Conservation (phyloP, 192 early-diverging fungal genomes). For the Phycomyces nitens region DNA sequence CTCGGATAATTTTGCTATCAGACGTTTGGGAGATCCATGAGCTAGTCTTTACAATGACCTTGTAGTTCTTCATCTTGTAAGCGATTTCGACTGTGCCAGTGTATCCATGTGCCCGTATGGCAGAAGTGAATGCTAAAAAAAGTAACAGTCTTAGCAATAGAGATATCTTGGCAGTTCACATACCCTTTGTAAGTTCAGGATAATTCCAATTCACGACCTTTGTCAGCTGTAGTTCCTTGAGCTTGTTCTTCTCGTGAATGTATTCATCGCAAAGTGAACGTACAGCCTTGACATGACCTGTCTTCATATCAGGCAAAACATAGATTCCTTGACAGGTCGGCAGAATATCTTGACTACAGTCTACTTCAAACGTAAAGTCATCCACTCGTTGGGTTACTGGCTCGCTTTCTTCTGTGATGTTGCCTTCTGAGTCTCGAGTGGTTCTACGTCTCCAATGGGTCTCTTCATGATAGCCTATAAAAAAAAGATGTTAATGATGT, state of each 20-base stretch:
- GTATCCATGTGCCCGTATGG: slow-evolving; percentile 37
- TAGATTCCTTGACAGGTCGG: slow-evolving; percentile 27
- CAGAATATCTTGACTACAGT: slow-evolving; percentile 28
- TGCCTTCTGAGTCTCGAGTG: slow-evolving; percentile 21
- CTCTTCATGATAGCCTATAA: slow-evolving; percentile 34
- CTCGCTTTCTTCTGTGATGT: slow-evolving; percentile 22
- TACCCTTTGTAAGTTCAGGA: slow-evolving; percentile 30
- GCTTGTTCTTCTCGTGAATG: slow-evolving; percentile 12
- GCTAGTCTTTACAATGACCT: slow-evolving; percentile 28
- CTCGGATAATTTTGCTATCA: slow-evolving; percentile 19
- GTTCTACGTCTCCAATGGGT: slow-evolving; percentile 14
- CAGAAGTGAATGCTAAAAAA: slow-evolving; percentile 20
- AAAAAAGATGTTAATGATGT: not conserved
- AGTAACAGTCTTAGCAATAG: not conserved
- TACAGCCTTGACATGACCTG: slow-evolving; percentile 18
- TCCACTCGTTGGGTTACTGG: slow-evolving; percentile 25
- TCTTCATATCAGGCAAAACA: slow-evolving; percentile 29
- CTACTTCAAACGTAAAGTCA: slow-evolving; percentile 36
- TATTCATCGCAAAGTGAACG: slow-evolving; percentile 35
- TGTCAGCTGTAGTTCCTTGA: slow-evolving; percentile 41
- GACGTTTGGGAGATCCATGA: slow-evolving; percentile 22
- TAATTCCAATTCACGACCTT: slow-evolving; percentile 48
- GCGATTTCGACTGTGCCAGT: slow-evolving; percentile 29
- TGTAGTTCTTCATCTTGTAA: slow-evolving; percentile 28
- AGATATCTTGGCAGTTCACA: not conserved